phyloP scores from a whole-genome alignment of 352 stramenopile genomes.

The Phytophthora colocasiae region DNA sequence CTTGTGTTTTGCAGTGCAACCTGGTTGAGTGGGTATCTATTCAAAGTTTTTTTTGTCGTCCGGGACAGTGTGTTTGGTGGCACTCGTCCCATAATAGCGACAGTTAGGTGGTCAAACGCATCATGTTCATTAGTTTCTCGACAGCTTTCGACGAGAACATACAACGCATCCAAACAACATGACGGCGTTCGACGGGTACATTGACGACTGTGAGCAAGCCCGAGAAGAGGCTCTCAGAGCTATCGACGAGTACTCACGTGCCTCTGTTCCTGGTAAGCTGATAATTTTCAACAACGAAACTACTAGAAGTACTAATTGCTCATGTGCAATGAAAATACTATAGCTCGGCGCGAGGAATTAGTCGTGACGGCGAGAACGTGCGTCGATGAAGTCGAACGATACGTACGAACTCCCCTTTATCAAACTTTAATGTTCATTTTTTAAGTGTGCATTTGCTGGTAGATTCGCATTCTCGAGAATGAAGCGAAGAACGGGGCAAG shows the following conservation, averaged over 20 bases:
- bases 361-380: slow-evolving; percentile 51
- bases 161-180: slow-evolving; percentile 17
- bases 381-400: slow-evolving; percentile 81
- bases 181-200: slow-evolving; percentile 62
- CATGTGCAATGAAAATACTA: neutral
- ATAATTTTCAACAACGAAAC: neutral
- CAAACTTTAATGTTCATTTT: no score
- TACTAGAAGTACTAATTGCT: neutral
- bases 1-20: neutral
- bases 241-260: slow-evolving; percentile 53
- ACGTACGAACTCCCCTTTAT: slow-evolving; percentile 36
- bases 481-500: slow-evolving; percentile 48
- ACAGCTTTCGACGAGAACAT: slow-evolving; percentile 14
- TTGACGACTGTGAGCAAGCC: slow-evolving; percentile 59
- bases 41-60: slow-evolving; percentile 15
- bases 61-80: slow-evolving; percentile 24
- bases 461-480: slow-evolving; percentile 76
- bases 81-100: slow-evolving; percentile 38
- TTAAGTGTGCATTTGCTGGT: slow-evolving; percentile 6
- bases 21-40: slow-evolving; percentile 6
- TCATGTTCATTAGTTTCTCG: slow-evolving; percentile 24
- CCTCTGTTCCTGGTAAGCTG: slow-evolving; percentile 33
- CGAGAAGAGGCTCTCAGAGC: slow-evolving; percentile 54
- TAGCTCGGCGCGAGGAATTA: slow-evolving; percentile 52
- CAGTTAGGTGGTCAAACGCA: slow-evolving; percentile 21